Conservation (phyloP, 768 basidiomycete genomes). For the Phlegmacium glaucopus region DNA sequence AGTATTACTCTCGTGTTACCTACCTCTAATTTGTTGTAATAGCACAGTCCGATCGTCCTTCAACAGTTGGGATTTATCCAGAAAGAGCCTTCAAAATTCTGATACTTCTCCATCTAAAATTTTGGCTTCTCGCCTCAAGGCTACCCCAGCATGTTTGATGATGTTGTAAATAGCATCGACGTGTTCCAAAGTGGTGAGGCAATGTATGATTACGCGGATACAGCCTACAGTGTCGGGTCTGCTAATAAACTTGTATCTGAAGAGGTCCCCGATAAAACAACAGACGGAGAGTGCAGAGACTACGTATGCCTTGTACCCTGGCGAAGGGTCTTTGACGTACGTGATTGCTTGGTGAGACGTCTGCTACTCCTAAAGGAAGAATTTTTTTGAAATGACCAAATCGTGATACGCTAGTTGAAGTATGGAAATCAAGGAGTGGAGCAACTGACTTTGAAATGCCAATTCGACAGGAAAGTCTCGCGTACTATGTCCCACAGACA, state of each 20-base stretch:
- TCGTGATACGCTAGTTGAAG: no score
- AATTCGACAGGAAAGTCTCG: constrained; percentile 1
- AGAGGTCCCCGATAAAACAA: constrained; percentile 16
- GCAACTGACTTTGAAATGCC: no score
- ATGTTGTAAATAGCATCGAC: constrained; percentile 10
- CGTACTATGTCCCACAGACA: background rate
- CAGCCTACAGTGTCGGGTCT: constrained; percentile 9
- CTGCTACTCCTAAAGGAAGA: no score
- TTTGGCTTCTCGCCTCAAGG: constrained; percentile 9
- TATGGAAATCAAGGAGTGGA: no score
- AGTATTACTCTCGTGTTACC: no score
- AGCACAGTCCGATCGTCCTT: no score
- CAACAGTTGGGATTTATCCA: no score
- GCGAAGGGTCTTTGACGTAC: constrained; percentile 3
- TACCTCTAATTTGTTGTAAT: no score
- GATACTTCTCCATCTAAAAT: constrained; percentile 6
- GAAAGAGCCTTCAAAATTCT: background rate
- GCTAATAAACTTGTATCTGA: constrained; percentile 6
- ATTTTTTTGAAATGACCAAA: no score
- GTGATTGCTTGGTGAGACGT: constrained; percentile 4
- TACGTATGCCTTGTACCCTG: constrained; percentile 3
- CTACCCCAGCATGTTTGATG: constrained; percentile 10
- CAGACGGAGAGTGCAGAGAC: constrained; percentile 12
- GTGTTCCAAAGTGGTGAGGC: constrained; percentile 11
- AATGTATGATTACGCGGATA: constrained; percentile 10